phyloP scores from a whole-genome alignment of 2,329 filamentous ascomycete genomes.

The Ophiostoma sp. region DNA sequence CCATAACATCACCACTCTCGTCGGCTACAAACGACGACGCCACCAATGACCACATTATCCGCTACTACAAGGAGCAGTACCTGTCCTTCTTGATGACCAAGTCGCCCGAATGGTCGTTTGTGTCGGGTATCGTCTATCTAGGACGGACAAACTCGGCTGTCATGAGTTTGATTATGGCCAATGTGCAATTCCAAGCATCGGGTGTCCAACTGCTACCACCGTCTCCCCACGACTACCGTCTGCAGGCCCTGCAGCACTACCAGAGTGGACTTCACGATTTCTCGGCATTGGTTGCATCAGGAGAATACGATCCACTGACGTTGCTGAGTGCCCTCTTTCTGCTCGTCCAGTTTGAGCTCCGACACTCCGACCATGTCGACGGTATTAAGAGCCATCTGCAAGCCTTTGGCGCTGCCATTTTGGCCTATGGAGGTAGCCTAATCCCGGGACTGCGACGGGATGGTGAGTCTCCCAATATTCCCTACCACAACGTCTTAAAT shows the following conservation, averaged over 20 bases:
- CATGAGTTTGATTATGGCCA: background rate
- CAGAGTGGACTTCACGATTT: background rate
- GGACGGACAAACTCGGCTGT: background rate
- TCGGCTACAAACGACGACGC: background rate
- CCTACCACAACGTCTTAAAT: background rate
- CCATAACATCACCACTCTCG: background rate
- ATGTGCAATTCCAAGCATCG: background rate
- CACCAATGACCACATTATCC: background rate
- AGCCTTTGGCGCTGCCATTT: background rate
- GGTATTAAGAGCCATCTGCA: background rate
- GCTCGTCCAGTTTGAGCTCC: background rate
- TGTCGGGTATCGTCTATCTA: background rate
- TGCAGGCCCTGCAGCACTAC: background rate
- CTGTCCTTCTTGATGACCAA: background rate
- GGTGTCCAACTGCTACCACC: background rate
- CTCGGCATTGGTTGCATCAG: background rate
- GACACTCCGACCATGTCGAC: background rate
- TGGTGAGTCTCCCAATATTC: background rate
- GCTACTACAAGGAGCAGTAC: background rate
- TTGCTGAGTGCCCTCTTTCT: background rate
- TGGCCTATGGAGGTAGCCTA: background rate
- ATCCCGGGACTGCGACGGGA: background rate
- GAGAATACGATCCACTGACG: background rate
- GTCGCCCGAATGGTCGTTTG: background rate
- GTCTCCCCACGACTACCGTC: background rate